Evolutionary conservation across 108 stramenopile species (phyloP).

Genomic region (Nitzschia putrida): DNA sequence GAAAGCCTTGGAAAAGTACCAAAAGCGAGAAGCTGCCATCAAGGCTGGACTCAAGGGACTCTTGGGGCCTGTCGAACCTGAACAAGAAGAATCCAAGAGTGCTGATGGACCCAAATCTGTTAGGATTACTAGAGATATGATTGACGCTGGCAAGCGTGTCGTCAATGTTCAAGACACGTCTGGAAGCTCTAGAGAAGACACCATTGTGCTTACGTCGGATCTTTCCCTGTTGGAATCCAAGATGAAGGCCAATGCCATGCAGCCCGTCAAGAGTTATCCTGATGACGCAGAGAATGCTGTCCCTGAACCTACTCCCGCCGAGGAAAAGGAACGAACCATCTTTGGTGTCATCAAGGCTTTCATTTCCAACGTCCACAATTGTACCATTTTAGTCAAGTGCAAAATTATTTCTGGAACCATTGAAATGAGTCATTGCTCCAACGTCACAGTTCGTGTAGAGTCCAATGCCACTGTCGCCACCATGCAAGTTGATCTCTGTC

Average conservation of each 20-base stretch:
- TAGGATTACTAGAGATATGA: constrained; percentile 71
- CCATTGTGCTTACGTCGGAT: constrained; percentile 79
- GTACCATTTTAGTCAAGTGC: constrained; percentile 77
- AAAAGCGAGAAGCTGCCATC: constrained; percentile 65
- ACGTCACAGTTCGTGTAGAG: constrained; percentile 59
- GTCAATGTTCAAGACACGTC: constrained; percentile 60
- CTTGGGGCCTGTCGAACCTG: constrained; percentile 42
- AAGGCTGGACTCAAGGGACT: constrained; percentile 45
- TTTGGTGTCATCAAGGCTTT: constrained; percentile 75
- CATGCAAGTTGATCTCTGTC: constrained; percentile 81
- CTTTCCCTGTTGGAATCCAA: constrained; percentile 75
- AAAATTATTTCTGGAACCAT: constrained; percentile 86
- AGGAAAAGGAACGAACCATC: constrained; percentile 32
- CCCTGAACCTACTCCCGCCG: constrained; percentile 1
- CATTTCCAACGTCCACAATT: constrained; percentile 73
- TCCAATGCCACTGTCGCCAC: constrained; percentile 78
- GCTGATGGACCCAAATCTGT: constrained; percentile 31
- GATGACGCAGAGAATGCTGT: constrained; percentile 77
- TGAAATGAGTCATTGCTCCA: constrained; percentile 76
- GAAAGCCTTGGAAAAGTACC: constrained; percentile 60
- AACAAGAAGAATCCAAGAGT: constrained; percentile 24
- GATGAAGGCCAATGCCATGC: constrained; percentile 51
- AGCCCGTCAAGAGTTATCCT: constrained; percentile 61
- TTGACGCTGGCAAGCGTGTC: constrained; percentile 83
- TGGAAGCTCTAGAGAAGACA: constrained; percentile 53